Conservation (phyloP, 2,329 filamentous ascomycete genomes). For the Penicillium hesseltinei region DNA sequence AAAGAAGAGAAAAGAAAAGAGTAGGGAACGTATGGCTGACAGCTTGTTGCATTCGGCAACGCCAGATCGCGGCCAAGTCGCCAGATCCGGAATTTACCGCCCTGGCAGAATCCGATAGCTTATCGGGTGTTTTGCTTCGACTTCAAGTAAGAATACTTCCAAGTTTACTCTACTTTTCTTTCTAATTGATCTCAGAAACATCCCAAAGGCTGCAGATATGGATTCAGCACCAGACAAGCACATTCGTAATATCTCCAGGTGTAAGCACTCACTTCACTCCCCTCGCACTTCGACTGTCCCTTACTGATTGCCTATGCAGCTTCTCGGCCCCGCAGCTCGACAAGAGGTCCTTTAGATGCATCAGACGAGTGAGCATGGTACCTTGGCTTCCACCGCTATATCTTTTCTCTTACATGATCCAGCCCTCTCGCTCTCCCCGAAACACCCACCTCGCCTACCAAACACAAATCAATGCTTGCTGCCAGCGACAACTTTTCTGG, state of each 20-base stretch:
- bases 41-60: conserved; percentile 25
- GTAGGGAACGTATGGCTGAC: conserved; percentile 27
- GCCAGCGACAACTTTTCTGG: conserved; percentile 23
- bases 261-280: conserved; percentile 26
- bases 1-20: conserved; percentile 13
- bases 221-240: conserved; percentile 22
- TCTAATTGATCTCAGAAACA: neutral
- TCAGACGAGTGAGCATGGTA: conserved; percentile 62
- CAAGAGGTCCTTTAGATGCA: conserved; percentile 73
- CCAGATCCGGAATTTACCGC: conserved; percentile 31
- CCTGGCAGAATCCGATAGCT: conserved; percentile 30
- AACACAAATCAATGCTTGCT: conserved; percentile 14
- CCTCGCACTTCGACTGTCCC: neutral
- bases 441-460: conserved; percentile 18
- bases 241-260: conserved; percentile 38
- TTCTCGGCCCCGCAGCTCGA: conserved; percentile 51
- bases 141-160: neutral
- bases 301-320: conserved; percentile 29
- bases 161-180: neutral
- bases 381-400: neutral
- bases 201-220: neutral
- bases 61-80: conserved; percentile 28
- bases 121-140: conserved; percentile 20
- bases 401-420: neutral
- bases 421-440: conserved; percentile 30